These are phyloP conservation scores for Yamadazyma taylorii DNA, from an alignment of 1,139 yeast species.

Conservation along the genomic window DNA sequence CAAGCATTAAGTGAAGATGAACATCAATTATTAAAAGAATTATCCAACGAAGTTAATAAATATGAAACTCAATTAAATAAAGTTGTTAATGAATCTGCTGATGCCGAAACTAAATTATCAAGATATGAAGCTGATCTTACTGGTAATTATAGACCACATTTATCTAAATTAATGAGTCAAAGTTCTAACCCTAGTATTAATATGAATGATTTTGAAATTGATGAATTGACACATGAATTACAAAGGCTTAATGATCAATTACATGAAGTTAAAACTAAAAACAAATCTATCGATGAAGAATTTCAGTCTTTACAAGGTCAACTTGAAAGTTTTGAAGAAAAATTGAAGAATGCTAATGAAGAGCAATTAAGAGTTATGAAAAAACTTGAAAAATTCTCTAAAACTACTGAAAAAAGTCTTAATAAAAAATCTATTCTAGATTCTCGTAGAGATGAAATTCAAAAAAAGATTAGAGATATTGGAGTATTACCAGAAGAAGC, in stretches of 20 bases:
- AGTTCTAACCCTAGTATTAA: slow-evolving; percentile 19
- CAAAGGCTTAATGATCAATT: slow-evolving; percentile 23
- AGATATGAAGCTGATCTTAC: slow-evolving; percentile 56
- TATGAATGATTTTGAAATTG: slow-evolving; percentile 40
- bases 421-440: slow-evolving; percentile 62
- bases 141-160: slow-evolving; percentile 43
- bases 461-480: slow-evolving; percentile 72
- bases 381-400: slow-evolving; percentile 62
- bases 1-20: slow-evolving; percentile 49
- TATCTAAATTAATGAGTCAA: slow-evolving; percentile 28
- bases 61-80: slow-evolving; percentile 43
- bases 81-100: slow-evolving; percentile 44
- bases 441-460: slow-evolving; percentile 69
- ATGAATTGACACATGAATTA: slow-evolving; percentile 33
- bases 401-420: slow-evolving; percentile 63
- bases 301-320: slow-evolving; percentile 29
- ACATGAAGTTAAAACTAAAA: slow-evolving; percentile 22
- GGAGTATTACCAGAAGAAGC: slow-evolving; percentile 92
- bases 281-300: slow-evolving; percentile 19
- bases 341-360: slow-evolving; percentile 52
- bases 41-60: slow-evolving; percentile 39
- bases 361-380: slow-evolving; percentile 56
- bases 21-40: slow-evolving; percentile 31
- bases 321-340: slow-evolving; percentile 37
- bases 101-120: slow-evolving; percentile 52